Evolutionary conservation across 2,329 filamentous ascomycete species (phyloP).

Genomic region (Hirsutella rhossiliensis): DNA sequence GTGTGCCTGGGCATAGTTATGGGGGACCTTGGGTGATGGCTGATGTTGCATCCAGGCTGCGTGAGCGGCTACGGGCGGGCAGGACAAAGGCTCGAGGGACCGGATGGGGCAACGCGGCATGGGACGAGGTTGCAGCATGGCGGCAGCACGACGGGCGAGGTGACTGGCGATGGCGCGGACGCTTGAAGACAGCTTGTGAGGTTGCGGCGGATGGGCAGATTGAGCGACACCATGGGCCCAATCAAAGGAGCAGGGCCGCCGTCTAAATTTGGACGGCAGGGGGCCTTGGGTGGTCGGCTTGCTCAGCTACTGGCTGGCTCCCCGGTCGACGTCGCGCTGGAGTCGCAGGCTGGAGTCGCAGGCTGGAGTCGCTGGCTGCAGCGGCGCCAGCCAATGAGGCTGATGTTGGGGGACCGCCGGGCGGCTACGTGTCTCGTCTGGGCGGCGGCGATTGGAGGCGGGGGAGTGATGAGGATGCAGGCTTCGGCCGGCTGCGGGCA

Average conservation of each 20-base stretch:
- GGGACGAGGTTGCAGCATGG: conserved; percentile 2
- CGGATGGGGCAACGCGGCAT: conserved; percentile 5
- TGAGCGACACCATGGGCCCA: conserved; percentile 12
- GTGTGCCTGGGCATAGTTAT: conserved; percentile 12
- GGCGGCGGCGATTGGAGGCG: conserved; percentile 3
- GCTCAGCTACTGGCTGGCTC: conserved; percentile 22
- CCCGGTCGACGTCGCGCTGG: conserved; percentile 22
- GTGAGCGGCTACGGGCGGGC: conserved; percentile 14
- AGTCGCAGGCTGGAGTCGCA: conserved; percentile 6
- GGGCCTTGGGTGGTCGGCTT: conserved; percentile 7
- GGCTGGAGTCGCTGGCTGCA: conserved; percentile 3
- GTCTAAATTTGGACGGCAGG: conserved; percentile 25
- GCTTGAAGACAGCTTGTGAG: no score
- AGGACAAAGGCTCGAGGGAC: conserved; percentile 12
- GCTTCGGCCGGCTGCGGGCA: background rate
- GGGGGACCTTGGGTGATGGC: conserved; percentile 14
- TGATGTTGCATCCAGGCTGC: conserved; percentile 5
- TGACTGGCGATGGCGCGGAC: background rate
- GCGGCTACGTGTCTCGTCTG: conserved; percentile 15
- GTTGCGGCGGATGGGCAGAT: background rate
- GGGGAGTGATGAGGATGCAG: background rate
- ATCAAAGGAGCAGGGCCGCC: conserved; percentile 13
- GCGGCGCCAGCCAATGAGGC: conserved; percentile 10
- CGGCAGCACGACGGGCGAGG: background rate
- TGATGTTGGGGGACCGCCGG: conserved; percentile 5